Evolutionary conservation across 768 basidiomycete genomes (phyloP).

Genomic region (Auricularia sp.): DNA sequence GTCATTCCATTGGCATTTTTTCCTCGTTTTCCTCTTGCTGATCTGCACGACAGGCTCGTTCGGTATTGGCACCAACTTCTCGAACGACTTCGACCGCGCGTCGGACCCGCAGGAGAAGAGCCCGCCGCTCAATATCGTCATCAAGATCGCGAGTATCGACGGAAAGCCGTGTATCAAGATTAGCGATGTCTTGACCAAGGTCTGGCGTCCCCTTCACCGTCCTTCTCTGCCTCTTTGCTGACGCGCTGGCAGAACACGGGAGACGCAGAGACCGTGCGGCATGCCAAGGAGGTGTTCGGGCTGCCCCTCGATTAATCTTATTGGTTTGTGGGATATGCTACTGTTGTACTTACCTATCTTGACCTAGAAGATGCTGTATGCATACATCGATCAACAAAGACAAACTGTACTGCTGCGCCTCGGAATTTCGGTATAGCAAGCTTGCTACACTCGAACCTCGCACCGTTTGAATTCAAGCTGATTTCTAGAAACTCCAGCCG

Average conservation of each 20-base stretch:
- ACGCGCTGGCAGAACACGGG: slow-evolving; percentile 51
- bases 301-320: background rate
- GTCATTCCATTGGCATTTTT: slow-evolving; percentile 8
- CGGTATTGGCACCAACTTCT: slow-evolving; percentile 88
- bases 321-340: no score
- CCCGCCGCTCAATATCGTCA: slow-evolving; percentile 87
- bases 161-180: slow-evolving; percentile 80
- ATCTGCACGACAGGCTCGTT: slow-evolving; percentile 53
- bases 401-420: no score
- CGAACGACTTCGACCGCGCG: slow-evolving; percentile 64
- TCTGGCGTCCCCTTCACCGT: slow-evolving; percentile 12
- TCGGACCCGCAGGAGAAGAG: slow-evolving; percentile 39
- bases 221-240: background rate
- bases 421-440: no score
- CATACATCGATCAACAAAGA: no score
- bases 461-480: no score
- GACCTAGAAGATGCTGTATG: no score
- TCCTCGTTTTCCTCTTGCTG: background rate
- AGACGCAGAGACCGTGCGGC: slow-evolving; percentile 43
- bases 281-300: slow-evolving; percentile 40
- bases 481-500: no score
- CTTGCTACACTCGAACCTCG: no score
- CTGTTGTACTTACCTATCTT: no score
- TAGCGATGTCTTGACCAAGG: slow-evolving; percentile 86
- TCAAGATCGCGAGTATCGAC: slow-evolving; percentile 75